phyloP scores from a whole-genome alignment of 768 basidiomycete species.

The Paxillus involutus region DNA sequence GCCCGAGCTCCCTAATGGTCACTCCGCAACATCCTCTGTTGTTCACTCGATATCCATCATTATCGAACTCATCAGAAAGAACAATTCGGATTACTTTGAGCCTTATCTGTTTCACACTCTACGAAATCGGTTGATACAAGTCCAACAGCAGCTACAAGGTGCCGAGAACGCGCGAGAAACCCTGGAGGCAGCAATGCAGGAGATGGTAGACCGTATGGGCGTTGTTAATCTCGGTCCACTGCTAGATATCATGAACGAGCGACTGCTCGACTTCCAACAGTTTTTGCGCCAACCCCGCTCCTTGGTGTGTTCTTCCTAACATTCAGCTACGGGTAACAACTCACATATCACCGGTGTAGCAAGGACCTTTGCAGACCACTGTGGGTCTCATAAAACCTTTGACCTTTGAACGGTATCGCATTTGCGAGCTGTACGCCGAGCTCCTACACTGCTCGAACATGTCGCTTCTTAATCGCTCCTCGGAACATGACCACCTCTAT shows the following conservation, averaged over 20 bases:
- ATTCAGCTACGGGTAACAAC: conserved; percentile 4
- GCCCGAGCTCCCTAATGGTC: conserved; percentile 38
- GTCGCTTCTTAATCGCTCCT: conserved; percentile 85
- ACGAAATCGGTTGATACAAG: conserved; percentile 84
- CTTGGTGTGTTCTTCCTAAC: conserved; percentile 49
- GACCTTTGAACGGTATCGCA: conserved; percentile 92
- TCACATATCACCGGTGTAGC: conserved; percentile 38
- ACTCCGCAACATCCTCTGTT: conserved; percentile 72
- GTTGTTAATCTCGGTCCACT: conserved; percentile 90
- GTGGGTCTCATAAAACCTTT: conserved; percentile 76
- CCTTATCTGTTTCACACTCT: conserved; percentile 95
- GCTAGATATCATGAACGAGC: conserved; percentile 68
- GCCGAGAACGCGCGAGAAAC: conserved; percentile 63
- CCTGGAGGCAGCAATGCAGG: conserved; percentile 70
- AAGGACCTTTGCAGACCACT: conserved; percentile 68
- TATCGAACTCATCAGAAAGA: conserved; percentile 93
- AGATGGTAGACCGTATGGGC: conserved; percentile 82
- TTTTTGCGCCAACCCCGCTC: conserved; percentile 75
- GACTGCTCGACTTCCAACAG: conserved; percentile 65
- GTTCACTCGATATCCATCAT: conserved; percentile 85
- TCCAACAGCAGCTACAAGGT: conserved; percentile 69
- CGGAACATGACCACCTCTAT: conserved; percentile 69
- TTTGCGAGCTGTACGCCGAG: conserved; percentile 96
- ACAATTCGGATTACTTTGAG: conserved; percentile 98
- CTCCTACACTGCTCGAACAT: conserved; percentile 98